Evolutionary conservation across 176 grass and related monocot species (phyloP), one percentile per base, ranked within the genome.

Genomic region (Rhynchospora tenuis): DNA sequence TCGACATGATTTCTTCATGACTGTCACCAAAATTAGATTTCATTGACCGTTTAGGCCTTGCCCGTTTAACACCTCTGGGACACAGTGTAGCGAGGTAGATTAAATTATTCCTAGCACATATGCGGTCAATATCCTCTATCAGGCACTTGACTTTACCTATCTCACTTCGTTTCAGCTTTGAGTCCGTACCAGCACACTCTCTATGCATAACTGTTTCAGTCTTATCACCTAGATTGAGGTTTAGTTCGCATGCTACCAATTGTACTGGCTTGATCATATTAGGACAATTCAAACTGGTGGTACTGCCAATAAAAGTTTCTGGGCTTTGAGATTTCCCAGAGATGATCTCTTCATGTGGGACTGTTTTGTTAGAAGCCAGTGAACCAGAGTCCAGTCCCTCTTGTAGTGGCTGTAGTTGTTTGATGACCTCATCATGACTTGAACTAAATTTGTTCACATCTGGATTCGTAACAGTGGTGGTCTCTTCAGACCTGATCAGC

Each of bases 11-110:
- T 70, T 70, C 26, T 11, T 64, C 24, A 64, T 9, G 61, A 19
- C 26, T 64, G n/a, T n/a, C n/a, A n/a, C n/a, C n/a, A n/a, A n/a
- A n/a, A n/a, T n/a, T n/a, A n/a, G n/a, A n/a, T n/a, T n/a, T n/a
- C n/a, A n/a, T n/a, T 22, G 27, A 62, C 19, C 46, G 9, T 64
- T 62, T 63, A 47, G 31, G 0, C 78, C 59, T 81, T 81, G 12
- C 14, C 16, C 55, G 58, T 46, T 64, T 81, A 81, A 55, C 78
- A 38, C 78, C 78, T 64, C 14, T 81, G 58, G 23, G 20, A 64
- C 28, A 19, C 78, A 3, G 31, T 81, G 14, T n/a, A 3, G 58
- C 2, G n/a, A 81, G 58, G 63, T 59, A 7, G 42, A 59, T 59
- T 48, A 81, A 81, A n/a, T 27, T 8, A 59, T 81, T 33, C 57